These are phyloP conservation scores for Xylariaceae sp. DNA, from an alignment of 2,329 filamentous ascomycete species.

Conservation along the genomic window DNA sequence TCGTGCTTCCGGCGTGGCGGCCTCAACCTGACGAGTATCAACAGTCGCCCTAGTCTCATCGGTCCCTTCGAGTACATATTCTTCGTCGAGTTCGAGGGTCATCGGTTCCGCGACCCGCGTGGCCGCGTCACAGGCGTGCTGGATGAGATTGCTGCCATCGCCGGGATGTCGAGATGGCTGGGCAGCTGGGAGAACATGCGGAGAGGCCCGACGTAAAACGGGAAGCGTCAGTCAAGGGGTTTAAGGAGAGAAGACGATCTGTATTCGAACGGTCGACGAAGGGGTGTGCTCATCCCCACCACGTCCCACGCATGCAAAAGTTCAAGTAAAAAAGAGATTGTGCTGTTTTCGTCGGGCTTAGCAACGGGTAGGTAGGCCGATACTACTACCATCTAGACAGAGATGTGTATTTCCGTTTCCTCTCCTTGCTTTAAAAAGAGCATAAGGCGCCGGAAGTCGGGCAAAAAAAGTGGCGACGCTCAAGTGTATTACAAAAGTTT, in stretches of 20 bases:
- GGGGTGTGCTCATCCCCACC: no score
- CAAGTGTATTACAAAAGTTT: no score
- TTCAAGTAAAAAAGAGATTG: no score
- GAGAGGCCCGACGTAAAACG: neutral
- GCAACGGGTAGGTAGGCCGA: no score
- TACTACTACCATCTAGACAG: no score
- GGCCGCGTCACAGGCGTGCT: conserved; percentile 57
- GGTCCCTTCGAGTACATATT: conserved; percentile 80
- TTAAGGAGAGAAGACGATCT: neutral
- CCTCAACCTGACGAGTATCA: conserved; percentile 86
- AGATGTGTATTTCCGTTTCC: no score
- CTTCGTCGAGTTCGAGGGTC: conserved; percentile 81
- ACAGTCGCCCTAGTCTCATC: conserved; percentile 68
- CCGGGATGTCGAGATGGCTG: conserved; percentile 61
- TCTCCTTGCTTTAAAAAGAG: no score
- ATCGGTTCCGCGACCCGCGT: conserved; percentile 46
- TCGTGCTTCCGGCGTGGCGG: conserved; percentile 67
- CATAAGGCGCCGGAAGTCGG: no score
- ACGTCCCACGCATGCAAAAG: no score
- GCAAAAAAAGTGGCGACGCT: no score
- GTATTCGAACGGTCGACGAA: no score
- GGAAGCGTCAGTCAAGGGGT: neutral
- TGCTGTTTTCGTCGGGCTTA: no score
- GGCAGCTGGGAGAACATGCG: conserved; percentile 56
- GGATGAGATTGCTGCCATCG: conserved; percentile 50